Conservation (phyloP, 768 basidiomycete species). For the Auriscalpium vulgare region DNA sequence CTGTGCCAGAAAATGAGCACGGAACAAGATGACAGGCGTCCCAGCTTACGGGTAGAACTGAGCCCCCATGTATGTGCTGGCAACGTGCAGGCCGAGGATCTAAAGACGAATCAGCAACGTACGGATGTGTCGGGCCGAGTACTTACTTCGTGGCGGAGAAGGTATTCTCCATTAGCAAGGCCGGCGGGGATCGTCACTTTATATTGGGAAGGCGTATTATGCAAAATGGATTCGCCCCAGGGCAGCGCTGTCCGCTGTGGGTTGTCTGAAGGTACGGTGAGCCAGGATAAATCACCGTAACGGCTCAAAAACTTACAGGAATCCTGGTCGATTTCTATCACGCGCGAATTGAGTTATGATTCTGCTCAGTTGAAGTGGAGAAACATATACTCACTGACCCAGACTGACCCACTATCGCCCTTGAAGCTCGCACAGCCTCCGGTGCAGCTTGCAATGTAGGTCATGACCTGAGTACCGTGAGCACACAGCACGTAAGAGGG, state of each 20-base stretch:
- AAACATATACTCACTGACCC: slow-evolving; percentile 13
- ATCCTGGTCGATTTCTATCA: slow-evolving; percentile 14
- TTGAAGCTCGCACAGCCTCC: slow-evolving; percentile 14
- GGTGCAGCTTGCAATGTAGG: slow-evolving; percentile 12
- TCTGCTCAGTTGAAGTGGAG: background rate
- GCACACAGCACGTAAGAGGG: too few relatives aligned
- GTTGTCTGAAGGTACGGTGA: slow-evolving; percentile 2
- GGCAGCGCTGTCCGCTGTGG: slow-evolving; percentile 4
- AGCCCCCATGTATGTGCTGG: slow-evolving; percentile 8
- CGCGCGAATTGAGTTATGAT: background rate
- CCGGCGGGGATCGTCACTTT: slow-evolving; percentile 17
- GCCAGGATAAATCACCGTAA: background rate
- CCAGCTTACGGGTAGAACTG: slow-evolving; percentile 16
- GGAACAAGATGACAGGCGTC: background rate
- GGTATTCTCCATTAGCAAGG: slow-evolving; percentile 19
- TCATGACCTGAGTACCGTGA: slow-evolving; percentile 7
- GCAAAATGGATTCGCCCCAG: slow-evolving; percentile 12
- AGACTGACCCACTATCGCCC: slow-evolving; percentile 14
- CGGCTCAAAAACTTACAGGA: slow-evolving; percentile 4
- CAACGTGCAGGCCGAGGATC: slow-evolving; percentile 15
- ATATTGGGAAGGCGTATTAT: slow-evolving; percentile 4
- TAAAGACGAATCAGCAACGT: background rate
- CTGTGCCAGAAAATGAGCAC: background rate
- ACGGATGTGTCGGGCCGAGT: background rate
- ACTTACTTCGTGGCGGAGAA: slow-evolving; percentile 19